Evolutionary conservation across 2,329 filamentous ascomycete species (phyloP).

Genomic region (Aspergillus pseudoglaucus): DNA sequence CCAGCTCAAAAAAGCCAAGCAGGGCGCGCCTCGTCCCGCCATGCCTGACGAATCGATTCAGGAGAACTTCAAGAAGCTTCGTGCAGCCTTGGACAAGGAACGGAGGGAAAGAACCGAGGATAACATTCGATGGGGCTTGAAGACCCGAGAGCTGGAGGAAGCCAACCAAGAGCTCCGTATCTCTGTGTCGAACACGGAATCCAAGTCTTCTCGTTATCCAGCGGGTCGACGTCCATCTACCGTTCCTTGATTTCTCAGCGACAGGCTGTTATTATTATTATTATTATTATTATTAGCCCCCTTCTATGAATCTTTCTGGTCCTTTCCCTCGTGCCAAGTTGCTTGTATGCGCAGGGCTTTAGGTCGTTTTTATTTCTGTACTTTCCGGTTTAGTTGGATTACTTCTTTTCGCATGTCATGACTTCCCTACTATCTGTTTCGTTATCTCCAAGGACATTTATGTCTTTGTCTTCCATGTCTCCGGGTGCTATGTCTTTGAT

Average conservation of each 20-base stretch:
- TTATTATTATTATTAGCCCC: no score
- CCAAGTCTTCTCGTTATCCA: not conserved
- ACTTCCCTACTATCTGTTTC: no score
- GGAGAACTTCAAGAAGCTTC: constrained; percentile 7
- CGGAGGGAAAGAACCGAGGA: constrained; percentile 10
- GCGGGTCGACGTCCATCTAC: not conserved
- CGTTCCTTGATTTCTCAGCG: not conserved
- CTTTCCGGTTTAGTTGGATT: no score
- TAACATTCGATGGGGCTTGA: constrained; percentile 9
- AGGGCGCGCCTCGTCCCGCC: not conserved
- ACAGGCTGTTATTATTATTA: no score
- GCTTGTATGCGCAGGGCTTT: no score
- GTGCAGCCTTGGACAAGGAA: constrained; percentile 7
- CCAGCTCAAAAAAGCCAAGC: constrained; percentile 6
- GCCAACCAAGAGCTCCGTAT: constrained; percentile 14
- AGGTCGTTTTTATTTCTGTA: no score
- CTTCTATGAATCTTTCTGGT: no score
- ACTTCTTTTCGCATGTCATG: no score
- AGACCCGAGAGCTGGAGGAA: constrained; percentile 8
- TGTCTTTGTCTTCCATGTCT: no score
- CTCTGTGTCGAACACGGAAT: constrained; percentile 10
- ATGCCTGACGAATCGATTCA: constrained; percentile 4
- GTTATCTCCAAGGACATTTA: no score
- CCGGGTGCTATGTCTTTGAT: no score
- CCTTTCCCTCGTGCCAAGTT: no score